Percentiles rank a stretch among this genome's conserved stretches.
Evolutionary conservation across 805 yeast species (phyloP).

Genomic region (Sugiyamaella americana): DNA sequence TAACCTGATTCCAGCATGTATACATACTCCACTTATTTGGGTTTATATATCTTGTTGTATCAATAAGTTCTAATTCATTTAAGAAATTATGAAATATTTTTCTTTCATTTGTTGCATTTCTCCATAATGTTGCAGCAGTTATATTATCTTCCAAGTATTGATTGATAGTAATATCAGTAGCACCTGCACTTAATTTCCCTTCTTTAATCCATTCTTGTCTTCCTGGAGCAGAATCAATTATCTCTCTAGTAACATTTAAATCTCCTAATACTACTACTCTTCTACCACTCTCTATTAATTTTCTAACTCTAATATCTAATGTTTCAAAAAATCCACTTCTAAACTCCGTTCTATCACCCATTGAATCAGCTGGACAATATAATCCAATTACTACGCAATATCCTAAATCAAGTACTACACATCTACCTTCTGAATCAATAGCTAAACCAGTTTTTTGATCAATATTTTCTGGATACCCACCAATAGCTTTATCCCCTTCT

Average conservation of each 20-base stretch:
- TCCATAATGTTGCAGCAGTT: conserved; percentile 26
- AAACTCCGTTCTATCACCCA: conserved; percentile 45
- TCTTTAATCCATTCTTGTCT: conserved; percentile 41
- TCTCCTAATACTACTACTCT: conserved; percentile 82
- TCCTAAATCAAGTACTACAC: conserved; percentile 64
- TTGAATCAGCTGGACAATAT: conserved; percentile 91
- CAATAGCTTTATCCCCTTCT: conserved; percentile 39
- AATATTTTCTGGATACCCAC: conserved; percentile 56
- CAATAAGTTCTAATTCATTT: conserved; percentile 21
- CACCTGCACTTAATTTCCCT: conserved; percentile 2
- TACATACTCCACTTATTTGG: conserved; percentile 61
- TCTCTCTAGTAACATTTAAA: conserved; percentile 71
- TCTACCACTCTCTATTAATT: conserved; percentile 52
- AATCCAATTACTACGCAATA: conserved; percentile 42
- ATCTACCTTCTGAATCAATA: conserved; percentile 81
- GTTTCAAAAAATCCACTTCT: conserved; percentile 52
- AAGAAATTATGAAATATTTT: conserved; percentile 43
- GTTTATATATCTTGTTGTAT: conserved; percentile 37
- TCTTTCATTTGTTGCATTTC: conserved; percentile 39
- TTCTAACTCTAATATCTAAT: conserved; percentile 56
- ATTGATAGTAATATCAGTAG: not conserved
- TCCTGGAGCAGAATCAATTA: conserved; percentile 75
- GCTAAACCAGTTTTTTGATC: conserved; percentile 37
- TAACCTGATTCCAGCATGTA: conserved; percentile 87
- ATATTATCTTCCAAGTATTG: not conserved